A percentile compares a stretch with the other conserved stretches of the same genome.
phyloP scores from a whole-genome alignment of 2,329 filamentous ascomycete genomes.

The Trichophyton rubrum region DNA sequence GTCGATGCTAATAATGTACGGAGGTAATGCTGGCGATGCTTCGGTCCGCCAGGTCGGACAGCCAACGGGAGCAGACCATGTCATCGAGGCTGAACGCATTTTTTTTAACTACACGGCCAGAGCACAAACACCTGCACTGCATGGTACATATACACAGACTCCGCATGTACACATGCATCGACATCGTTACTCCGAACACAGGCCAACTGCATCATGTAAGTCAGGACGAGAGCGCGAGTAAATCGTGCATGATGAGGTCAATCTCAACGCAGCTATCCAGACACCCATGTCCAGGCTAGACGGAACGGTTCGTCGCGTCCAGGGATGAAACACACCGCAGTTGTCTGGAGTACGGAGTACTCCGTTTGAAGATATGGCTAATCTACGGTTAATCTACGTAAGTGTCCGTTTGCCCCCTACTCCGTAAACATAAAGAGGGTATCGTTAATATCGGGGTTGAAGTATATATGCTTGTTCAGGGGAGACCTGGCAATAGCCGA shows the following conservation, averaged over 20 bases:
- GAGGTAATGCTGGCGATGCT: neutral
- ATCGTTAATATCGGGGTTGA: too few species aligned
- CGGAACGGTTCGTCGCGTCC: neutral
- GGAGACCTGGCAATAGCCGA: neutral
- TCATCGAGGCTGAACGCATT: neutral
- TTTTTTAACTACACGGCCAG: neutral
- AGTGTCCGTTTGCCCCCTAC: too few species aligned
- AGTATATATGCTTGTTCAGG: neutral
- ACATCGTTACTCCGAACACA: too few species aligned
- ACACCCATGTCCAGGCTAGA: neutral
- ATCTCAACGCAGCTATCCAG: neutral
- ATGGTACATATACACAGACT: neutral
- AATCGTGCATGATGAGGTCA: neutral
- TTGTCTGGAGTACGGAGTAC: neutral
- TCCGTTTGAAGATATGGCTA: neutral
- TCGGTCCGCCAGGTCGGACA: neutral
- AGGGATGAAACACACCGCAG: neutral
- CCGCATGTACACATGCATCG: neutral
- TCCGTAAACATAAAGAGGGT: too few species aligned
- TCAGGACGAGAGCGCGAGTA: neutral
- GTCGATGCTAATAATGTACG: too few species aligned
- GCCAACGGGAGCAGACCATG: slow-evolving; percentile 2
- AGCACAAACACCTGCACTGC: neutral
- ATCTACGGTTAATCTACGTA: neutral
- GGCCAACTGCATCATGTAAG: too few species aligned